phyloP scores from a whole-genome alignment of 345 rosid species.

The Lagerstroemia speciosa region DNA sequence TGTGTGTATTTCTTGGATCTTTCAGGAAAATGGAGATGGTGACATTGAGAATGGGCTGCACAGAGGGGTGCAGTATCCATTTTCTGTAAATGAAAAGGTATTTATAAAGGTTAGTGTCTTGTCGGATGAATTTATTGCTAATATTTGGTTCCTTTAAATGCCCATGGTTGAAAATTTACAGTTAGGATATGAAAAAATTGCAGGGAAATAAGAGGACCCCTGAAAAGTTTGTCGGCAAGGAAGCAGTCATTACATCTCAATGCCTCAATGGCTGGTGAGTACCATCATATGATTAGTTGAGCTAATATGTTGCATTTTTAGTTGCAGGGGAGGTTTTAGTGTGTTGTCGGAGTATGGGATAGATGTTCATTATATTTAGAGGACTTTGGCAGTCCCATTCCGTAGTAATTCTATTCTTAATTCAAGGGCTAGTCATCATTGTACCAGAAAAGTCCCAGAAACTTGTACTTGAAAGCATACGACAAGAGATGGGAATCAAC shows the following conservation, averaged over 20 bases:
- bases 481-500: background rate
- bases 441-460: background rate
- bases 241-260: constrained; percentile 90
- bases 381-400: background rate
- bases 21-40: constrained; percentile 72
- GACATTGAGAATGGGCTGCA: constrained; percentile 52
- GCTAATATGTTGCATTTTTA: background rate
- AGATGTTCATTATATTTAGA: background rate
- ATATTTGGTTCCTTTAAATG: constrained; percentile 2
- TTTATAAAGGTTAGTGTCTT: constrained; percentile 59
- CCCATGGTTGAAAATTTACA: constrained; percentile 1
- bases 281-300: background rate
- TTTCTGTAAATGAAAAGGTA: constrained; percentile 89
- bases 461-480: background rate
- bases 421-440: background rate
- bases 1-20: constrained; percentile 3
- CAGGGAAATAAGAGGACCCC: constrained; percentile 97
- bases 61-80: constrained; percentile 83
- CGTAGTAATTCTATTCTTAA: background rate
- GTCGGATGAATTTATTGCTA: background rate
- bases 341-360: background rate
- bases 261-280: constrained; percentile 98
- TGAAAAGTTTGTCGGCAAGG: constrained; percentile 94
- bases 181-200: constrained; percentile 16
- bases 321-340: background rate